Conservation (phyloP, 1,284 basidiomycete species). For the Termitomyces sp. region DNA sequence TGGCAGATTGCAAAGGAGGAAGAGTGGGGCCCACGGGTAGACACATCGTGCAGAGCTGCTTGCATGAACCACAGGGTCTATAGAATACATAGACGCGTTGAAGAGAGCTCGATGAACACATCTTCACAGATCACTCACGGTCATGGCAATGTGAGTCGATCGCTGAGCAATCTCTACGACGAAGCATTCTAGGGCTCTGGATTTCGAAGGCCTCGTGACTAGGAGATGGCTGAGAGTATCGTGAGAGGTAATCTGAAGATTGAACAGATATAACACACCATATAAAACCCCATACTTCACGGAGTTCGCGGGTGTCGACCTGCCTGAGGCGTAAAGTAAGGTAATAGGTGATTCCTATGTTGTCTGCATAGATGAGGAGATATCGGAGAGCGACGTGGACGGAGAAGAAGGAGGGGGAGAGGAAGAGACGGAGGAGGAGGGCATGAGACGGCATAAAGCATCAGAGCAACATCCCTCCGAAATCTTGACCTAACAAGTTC, state of each 20-base stretch:
- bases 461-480: constrained; percentile 8
- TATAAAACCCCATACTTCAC: constrained; percentile 95
- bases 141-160: constrained; percentile 90
- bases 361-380: constrained; percentile 83
- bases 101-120: constrained; percentile 8
- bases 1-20: constrained; percentile 90
- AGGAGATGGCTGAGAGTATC: constrained; percentile 73
- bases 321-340: constrained; percentile 79
- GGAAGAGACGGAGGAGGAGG: constrained; percentile 80
- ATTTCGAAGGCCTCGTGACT: constrained; percentile 84
- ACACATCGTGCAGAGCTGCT: constrained; percentile 86
- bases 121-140: constrained; percentile 53
- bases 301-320: constrained; percentile 76
- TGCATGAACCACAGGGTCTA: constrained; percentile 99
- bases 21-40: constrained; percentile 58
- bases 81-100: constrained; percentile 11
- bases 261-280: constrained; percentile 53
- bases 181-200: constrained; percentile 87
- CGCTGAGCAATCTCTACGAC: constrained; percentile 82
- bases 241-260: constrained; percentile 11
- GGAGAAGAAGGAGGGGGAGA: constrained; percentile 86
- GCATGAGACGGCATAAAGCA: constrained; percentile 61
- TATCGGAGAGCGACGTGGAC: constrained; percentile 89
- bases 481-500: constrained; percentile 14
- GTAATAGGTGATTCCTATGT: constrained; percentile 95